Evolutionary conservation across 2,329 filamentous ascomycete species (phyloP), one percentile per base, ranked within the genome.

Genomic region (Sporothrix humicola): DNA sequence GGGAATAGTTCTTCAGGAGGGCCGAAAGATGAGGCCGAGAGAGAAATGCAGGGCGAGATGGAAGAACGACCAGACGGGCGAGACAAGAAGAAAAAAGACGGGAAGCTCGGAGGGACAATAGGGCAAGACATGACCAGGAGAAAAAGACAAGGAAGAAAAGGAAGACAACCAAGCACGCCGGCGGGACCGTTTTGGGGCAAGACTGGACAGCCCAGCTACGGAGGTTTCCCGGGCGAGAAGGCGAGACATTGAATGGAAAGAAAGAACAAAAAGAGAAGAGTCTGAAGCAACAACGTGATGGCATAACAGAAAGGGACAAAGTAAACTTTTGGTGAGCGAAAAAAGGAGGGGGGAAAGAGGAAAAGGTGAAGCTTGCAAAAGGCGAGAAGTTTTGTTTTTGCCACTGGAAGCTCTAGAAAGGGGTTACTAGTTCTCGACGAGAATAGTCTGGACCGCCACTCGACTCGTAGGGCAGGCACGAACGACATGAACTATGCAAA

Each of bases 141-240:
- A 54, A 13, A 54, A 54, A 20, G n/a, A 10, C n/a, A 6, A 23
- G 52, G n/a, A 20, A 54, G 31, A 63, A 63, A 15, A 12, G 31
- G 12, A 44, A 63, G 58, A 63, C 31, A 63, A 17, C 59, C 31
- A 44, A 63, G 59, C 31, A 63, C 59, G 12, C 20, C 56, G 31
- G 31, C 23, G 10, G 17, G 6, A 44, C 59, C 37, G 9, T 7
- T 42, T 44, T 63, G 17, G 59, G 59, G 8, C 3, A 44, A 63
- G 59, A 17, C 17, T 7, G 31, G 13, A 48, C 12, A 48, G 56
- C 31, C 26, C 17, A n/a, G 59, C 37, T 63, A 20, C 31, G 17
- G 37, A 44, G 58, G 31, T 61, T 20, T 42, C 31, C 31, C 26
- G 31, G 31, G 26, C 13, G 58, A n/a, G 58, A 44, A 54, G 31